phyloP scores from a whole-genome alignment of 2,329 filamentous ascomycete genomes.

The Biscogniauxia marginata region DNA sequence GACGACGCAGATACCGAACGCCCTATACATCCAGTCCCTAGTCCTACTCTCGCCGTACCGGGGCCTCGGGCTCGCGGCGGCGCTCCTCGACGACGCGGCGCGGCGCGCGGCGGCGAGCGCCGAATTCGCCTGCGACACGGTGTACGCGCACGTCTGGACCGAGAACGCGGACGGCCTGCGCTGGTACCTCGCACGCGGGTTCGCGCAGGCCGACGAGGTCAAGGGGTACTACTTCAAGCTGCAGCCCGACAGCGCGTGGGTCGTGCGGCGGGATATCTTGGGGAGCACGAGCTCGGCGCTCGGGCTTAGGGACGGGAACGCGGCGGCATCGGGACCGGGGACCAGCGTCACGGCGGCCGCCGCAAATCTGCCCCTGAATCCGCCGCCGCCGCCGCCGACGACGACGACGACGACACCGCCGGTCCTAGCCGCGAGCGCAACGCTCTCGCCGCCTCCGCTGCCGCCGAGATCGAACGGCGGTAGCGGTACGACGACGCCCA shows the following conservation, averaged over 20 bases:
- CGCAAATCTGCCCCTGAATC: conserved; percentile 25
- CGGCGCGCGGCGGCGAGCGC: conserved; percentile 37
- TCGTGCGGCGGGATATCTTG: conserved; percentile 49
- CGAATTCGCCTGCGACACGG: conserved; percentile 39
- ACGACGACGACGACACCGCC: conserved; percentile 8
- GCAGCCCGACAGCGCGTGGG: conserved; percentile 59
- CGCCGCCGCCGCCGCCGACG: conserved; percentile 6
- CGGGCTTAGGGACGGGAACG: background rate
- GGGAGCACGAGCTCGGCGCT: conserved; percentile 25
- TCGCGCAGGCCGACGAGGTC: conserved; percentile 47
- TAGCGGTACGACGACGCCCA: conserved; percentile 16
- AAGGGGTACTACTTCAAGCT: conserved; percentile 62
- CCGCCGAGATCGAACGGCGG: conserved; percentile 34
- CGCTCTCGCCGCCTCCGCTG: conserved; percentile 20
- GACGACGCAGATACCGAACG: conserved; percentile 35
- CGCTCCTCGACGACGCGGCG: conserved; percentile 54
- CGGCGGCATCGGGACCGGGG: conserved; percentile 1
- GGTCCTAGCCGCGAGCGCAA: conserved; percentile 6
- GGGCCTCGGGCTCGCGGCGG: conserved; percentile 56
- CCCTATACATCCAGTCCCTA: conserved; percentile 65
- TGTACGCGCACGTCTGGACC: conserved; percentile 69
- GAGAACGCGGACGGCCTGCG: conserved; percentile 61
- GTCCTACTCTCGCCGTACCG: conserved; percentile 64
- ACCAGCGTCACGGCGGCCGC: conserved; percentile 30
- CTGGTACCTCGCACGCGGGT: conserved; percentile 62